Percentiles rank a stretch among this genome's conserved stretches.
Conservation (phyloP, 202 grass and related monocot genomes). For the Schoenoplectus tabernaemontani region DNA sequence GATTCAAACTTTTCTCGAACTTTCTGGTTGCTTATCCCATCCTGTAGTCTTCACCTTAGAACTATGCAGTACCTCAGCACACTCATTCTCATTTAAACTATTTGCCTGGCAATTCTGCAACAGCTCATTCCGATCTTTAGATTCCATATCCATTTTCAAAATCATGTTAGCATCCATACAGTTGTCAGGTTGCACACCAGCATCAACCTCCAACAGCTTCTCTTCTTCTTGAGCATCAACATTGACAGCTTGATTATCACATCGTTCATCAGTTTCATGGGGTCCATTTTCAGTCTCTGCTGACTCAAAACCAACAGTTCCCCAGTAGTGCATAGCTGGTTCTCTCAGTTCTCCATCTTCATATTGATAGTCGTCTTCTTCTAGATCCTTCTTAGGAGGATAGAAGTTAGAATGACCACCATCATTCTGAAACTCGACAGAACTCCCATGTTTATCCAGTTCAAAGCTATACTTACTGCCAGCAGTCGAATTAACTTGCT, state of each 20-base stretch:
- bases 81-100: conserved; percentile 30
- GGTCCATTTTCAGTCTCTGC: conserved; percentile 29
- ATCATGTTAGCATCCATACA: conserved; percentile 17
- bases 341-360: conserved; percentile 96
- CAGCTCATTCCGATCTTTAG: background rate
- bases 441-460: background rate
- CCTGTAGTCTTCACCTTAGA: conserved; percentile 47
- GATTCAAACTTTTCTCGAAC: conserved; percentile 23
- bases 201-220: conserved; percentile 13
- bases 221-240: conserved; percentile 18
- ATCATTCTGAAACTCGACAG: background rate
- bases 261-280: conserved; percentile 33
- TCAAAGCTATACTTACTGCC: background rate
- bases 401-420: background rate
- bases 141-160: conserved; percentile 12
- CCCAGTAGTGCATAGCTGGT: conserved; percentile 44
- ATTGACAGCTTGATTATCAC: conserved; percentile 30
- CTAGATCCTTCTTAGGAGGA: conserved; percentile 31
- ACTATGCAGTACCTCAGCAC: conserved; percentile 33
- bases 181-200: conserved; percentile 16
- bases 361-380: conserved; percentile 95
- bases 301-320: conserved; percentile 41
- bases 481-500: background rate
- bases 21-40: conserved; percentile 68
- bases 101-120: conserved; percentile 13